A percentile compares a stretch with the other conserved stretches of the same genome.
Conservation (phyloP, 2,329 filamentous ascomycete species). For the Xylaria digitata region DNA sequence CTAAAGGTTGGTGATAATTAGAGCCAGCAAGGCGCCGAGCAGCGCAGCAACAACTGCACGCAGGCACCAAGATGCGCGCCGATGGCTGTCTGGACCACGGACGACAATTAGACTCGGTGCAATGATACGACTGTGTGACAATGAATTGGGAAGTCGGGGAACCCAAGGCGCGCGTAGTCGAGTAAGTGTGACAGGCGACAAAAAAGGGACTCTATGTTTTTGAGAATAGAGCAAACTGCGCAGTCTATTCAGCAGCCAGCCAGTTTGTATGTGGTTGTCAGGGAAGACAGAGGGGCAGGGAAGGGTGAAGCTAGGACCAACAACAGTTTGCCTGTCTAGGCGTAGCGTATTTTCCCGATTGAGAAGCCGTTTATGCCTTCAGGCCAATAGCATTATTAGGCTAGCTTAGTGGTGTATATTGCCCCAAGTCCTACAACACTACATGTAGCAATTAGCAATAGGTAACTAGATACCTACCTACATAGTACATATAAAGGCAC, state of each 20-base stretch:
- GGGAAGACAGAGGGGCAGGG: constrained; percentile 35
- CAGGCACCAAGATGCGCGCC: constrained; percentile 30
- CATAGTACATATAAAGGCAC: too few species aligned
- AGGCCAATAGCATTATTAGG: constrained; percentile 28
- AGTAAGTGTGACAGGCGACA: constrained; percentile 4
- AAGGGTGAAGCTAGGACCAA: constrained; percentile 47
- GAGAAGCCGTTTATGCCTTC: constrained; percentile 9
- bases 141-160: background rate
- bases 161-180: background rate
- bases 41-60: constrained; percentile 36
- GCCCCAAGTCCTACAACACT: too few species aligned
- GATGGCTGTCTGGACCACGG: constrained; percentile 12
- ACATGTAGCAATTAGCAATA: too few species aligned
- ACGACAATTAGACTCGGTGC: background rate
- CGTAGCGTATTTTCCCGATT: constrained; percentile 38
- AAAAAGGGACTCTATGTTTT: background rate
- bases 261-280: constrained; percentile 39
- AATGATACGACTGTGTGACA: background rate
- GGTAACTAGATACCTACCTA: too few species aligned
- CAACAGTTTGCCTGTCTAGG: constrained; percentile 48
- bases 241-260: background rate
- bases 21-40: constrained; percentile 22
- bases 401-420: too few species aligned
- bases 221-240: constrained; percentile 9
- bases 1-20: constrained; percentile 34